phyloP scores from a whole-genome alignment of 805 yeast species.

The Zygoascus biomembranicola region DNA sequence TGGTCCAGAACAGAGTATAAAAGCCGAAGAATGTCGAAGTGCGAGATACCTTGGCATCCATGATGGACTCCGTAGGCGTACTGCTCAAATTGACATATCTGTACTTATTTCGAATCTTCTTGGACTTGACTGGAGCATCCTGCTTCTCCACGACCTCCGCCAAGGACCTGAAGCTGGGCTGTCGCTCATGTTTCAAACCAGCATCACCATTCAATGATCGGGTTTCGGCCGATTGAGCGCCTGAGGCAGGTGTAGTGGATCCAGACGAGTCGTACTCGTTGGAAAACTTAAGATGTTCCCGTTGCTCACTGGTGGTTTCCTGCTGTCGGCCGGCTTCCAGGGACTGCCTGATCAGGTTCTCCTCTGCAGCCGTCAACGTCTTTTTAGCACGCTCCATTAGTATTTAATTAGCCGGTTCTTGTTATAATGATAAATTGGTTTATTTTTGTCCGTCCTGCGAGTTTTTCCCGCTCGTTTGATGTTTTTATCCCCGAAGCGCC shows the following conservation, averaged over 20 bases:
- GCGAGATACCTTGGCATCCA: constrained; percentile 24
- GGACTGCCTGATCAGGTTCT: neutral
- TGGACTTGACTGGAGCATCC: neutral
- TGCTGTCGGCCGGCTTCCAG: neutral
- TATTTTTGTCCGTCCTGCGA: too few species aligned
- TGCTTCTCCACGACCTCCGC: neutral
- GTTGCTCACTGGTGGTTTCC: too few species aligned
- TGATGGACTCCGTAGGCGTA: constrained; percentile 18
- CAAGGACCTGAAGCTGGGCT: neutral
- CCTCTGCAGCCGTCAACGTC: neutral
- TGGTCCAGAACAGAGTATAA: constrained; percentile 47
- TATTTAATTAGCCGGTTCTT: too few species aligned
- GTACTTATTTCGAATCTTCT: constrained; percentile 4
- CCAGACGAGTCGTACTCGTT: constrained; percentile 13
- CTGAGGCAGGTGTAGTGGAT: constrained; percentile 5
- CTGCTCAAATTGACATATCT: constrained; percentile 18
- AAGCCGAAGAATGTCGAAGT: constrained; percentile 57
- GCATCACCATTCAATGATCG: neutral
- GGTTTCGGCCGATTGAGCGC: neutral
- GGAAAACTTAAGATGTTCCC: constrained; percentile 6
- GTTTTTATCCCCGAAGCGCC: too few species aligned
- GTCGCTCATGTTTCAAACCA: neutral
- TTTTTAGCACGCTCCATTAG: neutral
- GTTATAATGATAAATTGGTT: too few species aligned
- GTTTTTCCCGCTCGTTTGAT: too few species aligned